Conservation (phyloP, 202 grass and related monocot genomes). For the Miscanthus sacchariflorus region DNA sequence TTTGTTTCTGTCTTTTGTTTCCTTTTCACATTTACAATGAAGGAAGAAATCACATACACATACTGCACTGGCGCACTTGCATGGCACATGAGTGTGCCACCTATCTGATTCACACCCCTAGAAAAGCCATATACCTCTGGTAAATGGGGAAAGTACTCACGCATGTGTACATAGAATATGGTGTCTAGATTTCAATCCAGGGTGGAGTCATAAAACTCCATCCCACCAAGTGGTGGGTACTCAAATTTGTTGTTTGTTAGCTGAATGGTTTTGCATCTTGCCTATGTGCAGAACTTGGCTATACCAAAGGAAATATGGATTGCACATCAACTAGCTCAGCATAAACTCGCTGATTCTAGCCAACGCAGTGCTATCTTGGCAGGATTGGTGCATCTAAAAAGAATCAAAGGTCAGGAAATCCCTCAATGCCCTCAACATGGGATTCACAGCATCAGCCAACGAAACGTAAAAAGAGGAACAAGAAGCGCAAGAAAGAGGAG, state of each 20-base stretch:
- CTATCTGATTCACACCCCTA: slow-evolving; percentile 8
- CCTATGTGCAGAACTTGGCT: slow-evolving; percentile 36
- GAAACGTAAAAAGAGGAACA: slow-evolving; percentile 2
- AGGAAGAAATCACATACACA: slow-evolving; percentile 5
- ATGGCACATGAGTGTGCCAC: slow-evolving; percentile 6
- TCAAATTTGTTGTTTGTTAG: slow-evolving; percentile 12
- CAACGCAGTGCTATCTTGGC: slow-evolving; percentile 36
- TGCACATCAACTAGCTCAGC: slow-evolving; percentile 38
- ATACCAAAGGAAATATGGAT: slow-evolving; percentile 41
- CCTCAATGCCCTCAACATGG: not conserved
- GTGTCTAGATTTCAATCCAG: not conserved
- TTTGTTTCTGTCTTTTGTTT: slow-evolving; percentile 12
- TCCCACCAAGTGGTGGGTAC: not conserved
- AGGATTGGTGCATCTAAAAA: slow-evolving; percentile 43
- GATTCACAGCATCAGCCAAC: slow-evolving; percentile 1
- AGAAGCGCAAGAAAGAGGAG: slow-evolving; percentile 52
- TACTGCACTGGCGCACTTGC: not conserved
- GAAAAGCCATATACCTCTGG: not conserved
- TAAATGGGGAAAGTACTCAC: not conserved
- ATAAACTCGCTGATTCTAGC: slow-evolving; percentile 44
- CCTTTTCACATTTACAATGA: slow-evolving; percentile 25
- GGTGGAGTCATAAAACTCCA: not conserved
- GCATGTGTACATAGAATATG: not conserved
- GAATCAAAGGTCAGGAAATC: slow-evolving; percentile 2
- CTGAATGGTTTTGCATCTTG: slow-evolving; percentile 32